These are phyloP conservation scores for Zizania latifolia DNA, from an alignment of 176 grass and related monocot genomes.

Conservation along the genomic window DNA sequence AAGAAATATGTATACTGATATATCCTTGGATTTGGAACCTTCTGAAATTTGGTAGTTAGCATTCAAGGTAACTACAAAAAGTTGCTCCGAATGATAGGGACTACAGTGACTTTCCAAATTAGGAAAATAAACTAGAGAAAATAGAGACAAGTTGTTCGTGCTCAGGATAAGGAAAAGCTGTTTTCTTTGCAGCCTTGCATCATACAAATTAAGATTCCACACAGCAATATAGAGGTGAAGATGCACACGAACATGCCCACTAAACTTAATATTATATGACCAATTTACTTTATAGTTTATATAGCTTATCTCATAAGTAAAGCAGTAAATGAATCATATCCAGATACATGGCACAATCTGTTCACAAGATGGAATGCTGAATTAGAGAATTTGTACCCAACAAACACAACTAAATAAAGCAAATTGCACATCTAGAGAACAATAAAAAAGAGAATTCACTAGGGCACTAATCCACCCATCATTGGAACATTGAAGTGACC, in stretches of 20 bases:
- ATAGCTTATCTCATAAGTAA: conserved; percentile 2
- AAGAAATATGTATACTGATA: background rate
- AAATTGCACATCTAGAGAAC: no score
- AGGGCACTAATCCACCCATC: no score
- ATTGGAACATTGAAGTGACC: background rate
- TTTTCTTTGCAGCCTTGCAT: background rate
- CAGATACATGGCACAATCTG: background rate
- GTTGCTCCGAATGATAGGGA: background rate
- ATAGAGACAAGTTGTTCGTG: background rate
- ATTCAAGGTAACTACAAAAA: background rate
- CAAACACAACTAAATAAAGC: background rate
- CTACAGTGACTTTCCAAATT: background rate
- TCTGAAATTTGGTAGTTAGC: background rate
- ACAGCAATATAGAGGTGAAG: background rate
- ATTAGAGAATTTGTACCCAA: background rate
- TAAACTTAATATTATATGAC: background rate
- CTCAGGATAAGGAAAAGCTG: background rate
- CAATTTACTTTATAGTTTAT: background rate
- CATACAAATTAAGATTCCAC: background rate
- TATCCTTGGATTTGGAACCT: background rate
- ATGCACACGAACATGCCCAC: background rate
- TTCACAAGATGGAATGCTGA: background rate
- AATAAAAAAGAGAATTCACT: no score
- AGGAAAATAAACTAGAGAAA: background rate
- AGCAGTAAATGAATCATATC: background rate